Evolutionary conservation across 768 basidiomycete species (phyloP), one percentile per base, ranked within the genome.

Genomic region (Pulveroboletus sp.): DNA sequence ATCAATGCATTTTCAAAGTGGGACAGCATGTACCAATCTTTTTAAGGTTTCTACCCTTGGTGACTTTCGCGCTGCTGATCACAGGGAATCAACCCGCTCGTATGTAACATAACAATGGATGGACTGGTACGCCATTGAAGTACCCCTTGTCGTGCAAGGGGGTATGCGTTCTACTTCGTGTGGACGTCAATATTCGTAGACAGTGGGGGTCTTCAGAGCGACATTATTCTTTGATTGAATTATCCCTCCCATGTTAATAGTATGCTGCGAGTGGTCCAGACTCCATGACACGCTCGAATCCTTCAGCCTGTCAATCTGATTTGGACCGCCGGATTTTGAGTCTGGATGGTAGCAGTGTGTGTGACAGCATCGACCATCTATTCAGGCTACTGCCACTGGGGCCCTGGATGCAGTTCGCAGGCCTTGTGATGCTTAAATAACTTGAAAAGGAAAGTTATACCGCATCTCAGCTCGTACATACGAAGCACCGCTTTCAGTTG

Each of bases 361-460:
- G n/a, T n/a, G n/a, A n/a, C n/a, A n/a, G n/a, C n/a, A n/a, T n/a
- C n/a, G n/a, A n/a, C n/a, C n/a, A n/a, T n/a, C n/a, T n/a, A n/a
- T n/a, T n/a, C n/a, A n/a, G n/a, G n/a, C n/a, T n/a, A n/a, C n/a
- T n/a, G n/a, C n/a, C n/a, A n/a, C n/a, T n/a, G n/a, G n/a, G n/a
- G n/a, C n/a, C n/a, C n/a, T n/a, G 32, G 16, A 39, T 13, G 27
- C 38, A 32, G 36, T 38, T 10, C 17, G 29, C 42, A 56, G 38
- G 35, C 44, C 34, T 49, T 41, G 38, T 24, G 32, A 13, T 23
- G 6, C 19, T 16, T n/a, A n/a, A n/a, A n/a, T n/a, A 5, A 14
- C 58, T 58, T 9, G 39, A 48, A 60, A 59, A 51, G 56, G 58
- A 39, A 43, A 42, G 57, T 57, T 51, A 36, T 20, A 32, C 36